Conservation (phyloP, 1,284 basidiomycete genomes). For the Sporisorium exsertum region DNA sequence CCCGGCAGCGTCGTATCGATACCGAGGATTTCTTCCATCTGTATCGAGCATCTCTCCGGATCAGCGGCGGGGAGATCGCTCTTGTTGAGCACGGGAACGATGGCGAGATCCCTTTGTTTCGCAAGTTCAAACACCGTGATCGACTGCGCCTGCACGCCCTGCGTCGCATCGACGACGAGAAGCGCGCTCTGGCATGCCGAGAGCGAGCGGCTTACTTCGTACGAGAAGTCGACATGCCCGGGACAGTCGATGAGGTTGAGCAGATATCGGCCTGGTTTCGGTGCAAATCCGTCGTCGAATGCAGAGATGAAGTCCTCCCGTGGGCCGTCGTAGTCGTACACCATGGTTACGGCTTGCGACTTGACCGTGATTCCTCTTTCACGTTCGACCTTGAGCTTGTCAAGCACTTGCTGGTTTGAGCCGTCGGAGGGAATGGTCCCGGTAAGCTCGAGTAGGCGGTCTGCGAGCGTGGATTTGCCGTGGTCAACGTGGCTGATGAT, state of each 20-base stretch:
- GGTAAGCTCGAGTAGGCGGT: conserved; percentile 67
- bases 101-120: conserved; percentile 79
- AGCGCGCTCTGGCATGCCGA: conserved; percentile 94
- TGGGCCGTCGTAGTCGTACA: conserved; percentile 55
- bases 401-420: conserved; percentile 66
- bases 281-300: conserved; percentile 46
- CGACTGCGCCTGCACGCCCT: conserved; percentile 97
- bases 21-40: conserved; percentile 70
- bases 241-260: conserved; percentile 98
- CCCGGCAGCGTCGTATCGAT: conserved; percentile 72
- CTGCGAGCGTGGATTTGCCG: conserved; percentile 68
- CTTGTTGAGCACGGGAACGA: conserved; percentile 96
- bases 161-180: conserved; percentile 90
- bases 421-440: conserved; percentile 64
- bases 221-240: conserved; percentile 69
- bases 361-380: conserved; percentile 92
- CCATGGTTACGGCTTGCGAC: conserved; percentile 69
- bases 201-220: conserved; percentile 93
- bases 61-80: conserved; percentile 71
- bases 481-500: conserved; percentile 69
- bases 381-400: conserved; percentile 86
- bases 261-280: conserved; percentile 70
- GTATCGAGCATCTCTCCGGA: conserved; percentile 46
- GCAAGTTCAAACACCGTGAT: conserved; percentile 91
- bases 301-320: conserved; percentile 34